A percentile compares a stretch with the other conserved stretches of the same genome.
Conservation (phyloP, 129 eudicot species). For the Flaveria trinervia region DNA sequence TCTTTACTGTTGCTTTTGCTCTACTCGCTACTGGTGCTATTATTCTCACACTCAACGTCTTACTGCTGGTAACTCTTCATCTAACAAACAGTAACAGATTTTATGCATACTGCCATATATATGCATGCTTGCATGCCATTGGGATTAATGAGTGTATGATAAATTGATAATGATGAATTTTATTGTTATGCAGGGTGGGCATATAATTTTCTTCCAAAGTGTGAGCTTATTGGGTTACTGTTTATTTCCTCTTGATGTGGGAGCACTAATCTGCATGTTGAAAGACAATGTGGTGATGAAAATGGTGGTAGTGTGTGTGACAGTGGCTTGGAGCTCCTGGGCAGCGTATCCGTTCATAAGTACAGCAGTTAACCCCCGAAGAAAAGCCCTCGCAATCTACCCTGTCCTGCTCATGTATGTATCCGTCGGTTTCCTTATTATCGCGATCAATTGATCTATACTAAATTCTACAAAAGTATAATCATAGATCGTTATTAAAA, state of each 20-base stretch:
- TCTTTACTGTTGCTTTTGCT: constrained; percentile 95
- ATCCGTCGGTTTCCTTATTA: constrained; percentile 89
- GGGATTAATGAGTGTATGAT: no score
- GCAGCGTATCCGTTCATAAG: constrained; percentile 99
- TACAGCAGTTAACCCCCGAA: constrained; percentile 80
- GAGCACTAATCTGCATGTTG: constrained; percentile 86
- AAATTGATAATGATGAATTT: no score
- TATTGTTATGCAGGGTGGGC: constrained; percentile 70
- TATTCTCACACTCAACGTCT: constrained; percentile 86
- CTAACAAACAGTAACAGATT: no score
- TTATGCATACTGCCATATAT: no score
- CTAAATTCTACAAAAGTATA: no score
- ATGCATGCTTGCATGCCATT: no score
- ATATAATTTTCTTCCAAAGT: constrained; percentile 95
- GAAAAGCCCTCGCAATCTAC: constrained; percentile 96
- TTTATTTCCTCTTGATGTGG: constrained; percentile 79
- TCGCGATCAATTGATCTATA: constrained; percentile 64
- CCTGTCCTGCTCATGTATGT: constrained; percentile 96
- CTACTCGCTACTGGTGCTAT: constrained; percentile 94
- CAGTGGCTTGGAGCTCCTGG: constrained; percentile 96
- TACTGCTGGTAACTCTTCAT: constrained; percentile 59
- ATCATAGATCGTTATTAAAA: no score
- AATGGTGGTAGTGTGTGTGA: constrained; percentile 66
- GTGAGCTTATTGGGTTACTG: constrained; percentile 95
- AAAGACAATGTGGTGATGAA: constrained; percentile 68